Percentiles rank a stretch among this genome's conserved stretches.
Evolutionary conservation across 352 stramenopile genomes (phyloP).

Genomic region (Phytophthora fragariaefolia): DNA sequence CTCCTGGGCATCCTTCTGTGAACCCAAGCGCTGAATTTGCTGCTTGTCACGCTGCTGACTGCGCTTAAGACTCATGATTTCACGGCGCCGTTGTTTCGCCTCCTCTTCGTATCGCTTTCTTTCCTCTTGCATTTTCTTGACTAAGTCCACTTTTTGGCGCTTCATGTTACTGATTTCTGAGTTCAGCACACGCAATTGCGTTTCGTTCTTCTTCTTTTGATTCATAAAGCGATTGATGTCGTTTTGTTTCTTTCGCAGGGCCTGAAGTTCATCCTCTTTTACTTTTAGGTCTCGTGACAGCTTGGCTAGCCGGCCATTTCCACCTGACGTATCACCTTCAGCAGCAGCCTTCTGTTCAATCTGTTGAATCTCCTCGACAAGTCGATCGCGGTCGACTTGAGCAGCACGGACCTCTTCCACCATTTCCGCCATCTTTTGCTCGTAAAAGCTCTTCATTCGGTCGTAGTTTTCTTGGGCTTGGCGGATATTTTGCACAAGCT

Average conservation of each 20-base stretch:
- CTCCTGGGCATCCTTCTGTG: conserved; percentile 86
- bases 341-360: conserved; percentile 68
- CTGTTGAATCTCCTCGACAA: conserved; percentile 82
- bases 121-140: conserved; percentile 90
- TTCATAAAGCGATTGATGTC: conserved; percentile 85
- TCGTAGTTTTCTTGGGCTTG: conserved; percentile 86
- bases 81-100: conserved; percentile 72
- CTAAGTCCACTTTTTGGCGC: conserved; percentile 87
- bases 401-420: conserved; percentile 69
- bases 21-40: conserved; percentile 80
- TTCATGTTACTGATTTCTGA: conserved; percentile 90
- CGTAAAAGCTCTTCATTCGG: conserved; percentile 83
- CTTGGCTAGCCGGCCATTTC: conserved; percentile 67
- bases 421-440: conserved; percentile 87
- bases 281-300: conserved; percentile 77
- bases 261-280: conserved; percentile 78
- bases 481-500: conserved; percentile 82
- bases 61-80: conserved; percentile 86
- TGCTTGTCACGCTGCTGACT: conserved; percentile 85
- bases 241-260: conserved; percentile 80
- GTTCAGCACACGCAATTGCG: conserved; percentile 79
- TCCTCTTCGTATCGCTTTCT: conserved; percentile 87
- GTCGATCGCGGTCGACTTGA: conserved; percentile 69
- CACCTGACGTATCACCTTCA: conserved; percentile 59
- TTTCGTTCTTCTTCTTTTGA: conserved; percentile 90